A percentile compares a stretch with the other conserved stretches of the same genome.
phyloP scores from a whole-genome alignment of 2,329 filamentous ascomycete genomes.

The Fusarium armeniacum region DNA sequence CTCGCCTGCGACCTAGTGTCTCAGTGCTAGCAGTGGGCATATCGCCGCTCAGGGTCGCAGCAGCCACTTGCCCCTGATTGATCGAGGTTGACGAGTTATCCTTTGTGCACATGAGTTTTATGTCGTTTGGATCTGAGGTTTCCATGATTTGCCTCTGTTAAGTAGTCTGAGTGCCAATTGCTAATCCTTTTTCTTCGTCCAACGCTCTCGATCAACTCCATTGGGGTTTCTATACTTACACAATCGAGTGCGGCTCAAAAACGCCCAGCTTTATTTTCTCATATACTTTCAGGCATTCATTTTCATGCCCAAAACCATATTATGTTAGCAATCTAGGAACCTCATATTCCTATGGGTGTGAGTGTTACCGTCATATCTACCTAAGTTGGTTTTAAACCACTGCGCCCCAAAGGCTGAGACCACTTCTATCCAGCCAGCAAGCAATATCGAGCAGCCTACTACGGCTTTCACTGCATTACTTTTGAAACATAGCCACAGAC shows the following conservation, averaged over 20 bases:
- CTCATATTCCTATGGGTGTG: not conserved
- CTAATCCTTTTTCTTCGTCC: not conserved
- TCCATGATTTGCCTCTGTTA: slow-evolving; percentile 10
- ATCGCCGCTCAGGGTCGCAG: not conserved
- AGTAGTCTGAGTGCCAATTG: not conserved
- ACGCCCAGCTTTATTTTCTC: not conserved
- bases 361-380: not conserved
- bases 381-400: not conserved
- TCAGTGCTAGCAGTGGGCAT: slow-evolving; percentile 1
- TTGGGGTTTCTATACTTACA: slow-evolving; percentile 27
- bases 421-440: not conserved
- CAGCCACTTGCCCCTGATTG: not conserved
- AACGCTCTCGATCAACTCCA: not conserved
- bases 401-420: slow-evolving; percentile 12
- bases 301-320: slow-evolving; percentile 18
- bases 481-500: not conserved
- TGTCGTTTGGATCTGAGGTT: not conserved
- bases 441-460: not conserved
- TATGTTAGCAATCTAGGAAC: not conserved
- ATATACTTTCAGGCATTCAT: slow-evolving; percentile 16
- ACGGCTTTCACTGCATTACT: not conserved
- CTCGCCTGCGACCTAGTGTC: slow-evolving; percentile 7
- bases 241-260: slow-evolving; percentile 31
- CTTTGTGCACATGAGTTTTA: not conserved
- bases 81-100: not conserved